Conservation (phyloP, 768 basidiomycete species). For the Calocybe indica region DNA sequence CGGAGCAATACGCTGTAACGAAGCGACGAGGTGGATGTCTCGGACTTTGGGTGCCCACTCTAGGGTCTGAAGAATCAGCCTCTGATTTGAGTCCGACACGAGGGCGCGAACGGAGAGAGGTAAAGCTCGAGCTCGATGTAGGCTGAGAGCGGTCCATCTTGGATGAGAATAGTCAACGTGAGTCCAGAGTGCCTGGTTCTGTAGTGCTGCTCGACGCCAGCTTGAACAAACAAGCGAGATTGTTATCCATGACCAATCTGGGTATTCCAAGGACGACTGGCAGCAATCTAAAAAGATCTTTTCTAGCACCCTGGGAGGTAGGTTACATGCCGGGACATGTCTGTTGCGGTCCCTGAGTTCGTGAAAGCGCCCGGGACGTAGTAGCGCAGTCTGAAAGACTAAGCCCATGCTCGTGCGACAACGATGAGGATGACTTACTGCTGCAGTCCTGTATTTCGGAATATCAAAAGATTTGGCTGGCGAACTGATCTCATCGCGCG, state of each 20-base stretch:
- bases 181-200: slow-evolving; percentile 27
- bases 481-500: slow-evolving; percentile 1
- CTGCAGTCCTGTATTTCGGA: slow-evolving; percentile 12
- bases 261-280: slow-evolving; percentile 10
- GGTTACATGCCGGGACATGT: slow-evolving; percentile 7
- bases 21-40: slow-evolving; percentile 26
- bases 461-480: slow-evolving; percentile 9
- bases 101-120: slow-evolving; percentile 25
- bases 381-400: slow-evolving; percentile 8
- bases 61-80: slow-evolving; percentile 24
- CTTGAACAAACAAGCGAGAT: slow-evolving; percentile 29
- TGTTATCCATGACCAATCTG: slow-evolving; percentile 28
- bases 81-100: slow-evolving; percentile 23
- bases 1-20: slow-evolving; percentile 26
- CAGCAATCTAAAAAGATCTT: slow-evolving; percentile 24
- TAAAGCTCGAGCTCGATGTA: slow-evolving; percentile 23
- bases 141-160: slow-evolving; percentile 23
- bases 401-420: background rate
- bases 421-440: slow-evolving; percentile 4
- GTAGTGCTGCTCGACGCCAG: slow-evolving; percentile 28
- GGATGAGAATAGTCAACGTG: slow-evolving; percentile 34
- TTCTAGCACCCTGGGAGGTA: slow-evolving; percentile 23
- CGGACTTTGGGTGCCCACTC: slow-evolving; percentile 29
- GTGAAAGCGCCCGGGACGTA: slow-evolving; percentile 7
- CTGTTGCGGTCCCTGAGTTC: slow-evolving; percentile 11